These are phyloP conservation scores for Tetraselmis striata DNA, from an alignment of 139 green algal genomes.

Conservation along the genomic window DNA sequence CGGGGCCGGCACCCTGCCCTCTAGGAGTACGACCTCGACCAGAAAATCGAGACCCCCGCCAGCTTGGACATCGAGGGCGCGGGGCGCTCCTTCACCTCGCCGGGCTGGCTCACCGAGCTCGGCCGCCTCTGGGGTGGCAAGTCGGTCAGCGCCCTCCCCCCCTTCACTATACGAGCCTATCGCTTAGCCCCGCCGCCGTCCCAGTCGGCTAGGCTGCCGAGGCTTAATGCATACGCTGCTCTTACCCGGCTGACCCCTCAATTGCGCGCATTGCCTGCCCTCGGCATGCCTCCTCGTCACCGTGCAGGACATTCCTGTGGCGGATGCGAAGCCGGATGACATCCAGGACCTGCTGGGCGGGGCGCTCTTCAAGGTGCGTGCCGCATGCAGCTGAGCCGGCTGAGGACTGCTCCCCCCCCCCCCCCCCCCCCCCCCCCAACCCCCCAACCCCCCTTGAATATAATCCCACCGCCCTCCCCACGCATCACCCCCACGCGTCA, in stretches of 20 bases:
- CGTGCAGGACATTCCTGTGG: conserved; percentile 86
- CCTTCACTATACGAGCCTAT: conserved; percentile 2
- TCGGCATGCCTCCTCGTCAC: too few species aligned
- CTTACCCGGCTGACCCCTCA: too few species aligned
- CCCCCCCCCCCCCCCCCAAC: too few species aligned
- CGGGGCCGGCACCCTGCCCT: too few species aligned
- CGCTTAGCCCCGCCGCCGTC: too few species aligned
- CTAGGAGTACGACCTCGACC: conserved; percentile 18
- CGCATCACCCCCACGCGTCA: not conserved
- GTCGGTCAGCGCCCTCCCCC: conserved; percentile 40
- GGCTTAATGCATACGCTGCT: too few species aligned
- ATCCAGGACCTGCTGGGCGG: conserved; percentile 95
- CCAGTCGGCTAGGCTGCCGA: too few species aligned
- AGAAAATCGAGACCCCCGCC: conserved; percentile 25
- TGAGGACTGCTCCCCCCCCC: too few species aligned
- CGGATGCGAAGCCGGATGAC: conserved; percentile 89
- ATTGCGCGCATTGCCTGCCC: too few species aligned
- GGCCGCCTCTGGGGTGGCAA: conserved; percentile 82
- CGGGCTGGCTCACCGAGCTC: conserved; percentile 85
- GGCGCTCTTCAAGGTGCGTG: conserved; percentile 75
- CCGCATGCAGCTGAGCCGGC: conserved; percentile 40
- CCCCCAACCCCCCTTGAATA: too few species aligned
- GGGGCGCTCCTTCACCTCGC: conserved; percentile 58
- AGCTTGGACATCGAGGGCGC: conserved; percentile 74
- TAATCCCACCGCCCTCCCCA: not conserved